phyloP scores from a whole-genome alignment of 1,139 yeast species.

The Candida pseudoviswanathii region DNA sequence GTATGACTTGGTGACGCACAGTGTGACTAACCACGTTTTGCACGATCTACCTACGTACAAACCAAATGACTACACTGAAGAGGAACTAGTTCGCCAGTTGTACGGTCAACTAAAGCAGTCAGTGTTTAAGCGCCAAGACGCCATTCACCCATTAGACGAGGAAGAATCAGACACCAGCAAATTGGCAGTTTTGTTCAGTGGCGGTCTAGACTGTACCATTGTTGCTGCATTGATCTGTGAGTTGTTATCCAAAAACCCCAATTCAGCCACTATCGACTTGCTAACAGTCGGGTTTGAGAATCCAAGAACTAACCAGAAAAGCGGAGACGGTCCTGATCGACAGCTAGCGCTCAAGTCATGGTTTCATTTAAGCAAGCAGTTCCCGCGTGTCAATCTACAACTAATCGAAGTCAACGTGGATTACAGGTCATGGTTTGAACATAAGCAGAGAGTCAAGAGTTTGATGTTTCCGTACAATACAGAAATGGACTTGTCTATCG shows the following conservation, averaged over 20 bases:
- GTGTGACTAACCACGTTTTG: slow-evolving; percentile 10
- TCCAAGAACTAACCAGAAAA: slow-evolving; percentile 69
- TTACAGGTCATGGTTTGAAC: slow-evolving; percentile 61
- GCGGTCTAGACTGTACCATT: slow-evolving; percentile 91
- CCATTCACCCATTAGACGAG: slow-evolving; percentile 59
- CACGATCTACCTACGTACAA: slow-evolving; percentile 7
- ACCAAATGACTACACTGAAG: neutral
- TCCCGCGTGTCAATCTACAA: slow-evolving; percentile 37
- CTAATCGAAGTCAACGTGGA: slow-evolving; percentile 72
- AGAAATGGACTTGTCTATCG: slow-evolving; percentile 94
- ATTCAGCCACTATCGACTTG: slow-evolving; percentile 51
- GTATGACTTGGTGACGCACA: slow-evolving; percentile 29
- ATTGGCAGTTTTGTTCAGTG: slow-evolving; percentile 79
- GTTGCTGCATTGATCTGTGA: slow-evolving; percentile 54
- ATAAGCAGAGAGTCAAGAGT: slow-evolving; percentile 54
- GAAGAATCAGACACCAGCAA: slow-evolving; percentile 25
- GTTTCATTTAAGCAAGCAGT: slow-evolving; percentile 46
- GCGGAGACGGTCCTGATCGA: slow-evolving; percentile 80
- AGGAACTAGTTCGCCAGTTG: slow-evolving; percentile 18
- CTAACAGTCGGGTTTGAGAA: slow-evolving; percentile 94
- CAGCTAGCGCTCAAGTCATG: slow-evolving; percentile 67
- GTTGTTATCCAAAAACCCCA: slow-evolving; percentile 18
- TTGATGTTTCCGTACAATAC: slow-evolving; percentile 84
- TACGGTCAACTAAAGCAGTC: slow-evolving; percentile 35
- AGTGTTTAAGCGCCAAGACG: slow-evolving; percentile 51